phyloP scores from a whole-genome alignment of 371 early-diverging fungal genomes.

The Mucor piriformis region DNA sequence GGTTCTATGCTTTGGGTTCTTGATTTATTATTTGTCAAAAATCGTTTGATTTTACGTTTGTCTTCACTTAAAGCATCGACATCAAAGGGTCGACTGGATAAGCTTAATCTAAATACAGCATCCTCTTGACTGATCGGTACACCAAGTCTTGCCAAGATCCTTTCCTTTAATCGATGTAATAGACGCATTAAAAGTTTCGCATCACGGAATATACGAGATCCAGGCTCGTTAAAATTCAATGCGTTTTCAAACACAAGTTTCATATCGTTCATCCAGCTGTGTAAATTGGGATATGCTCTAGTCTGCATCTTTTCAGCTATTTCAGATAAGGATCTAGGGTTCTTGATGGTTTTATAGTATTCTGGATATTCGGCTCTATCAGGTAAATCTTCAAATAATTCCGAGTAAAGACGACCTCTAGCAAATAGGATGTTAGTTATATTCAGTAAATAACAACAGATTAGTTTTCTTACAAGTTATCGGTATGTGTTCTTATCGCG shows the following conservation, averaged over 20 bases:
- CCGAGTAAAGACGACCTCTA: slow-evolving; percentile 69
- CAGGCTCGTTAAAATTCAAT: slow-evolving; percentile 73
- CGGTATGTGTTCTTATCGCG: slow-evolving; percentile 42
- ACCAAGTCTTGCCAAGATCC: slow-evolving; percentile 30
- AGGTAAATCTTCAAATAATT: slow-evolving; percentile 81
- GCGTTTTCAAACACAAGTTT: slow-evolving; percentile 77
- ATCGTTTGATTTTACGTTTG: slow-evolving; percentile 30
- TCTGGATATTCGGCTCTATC: slow-evolving; percentile 82
- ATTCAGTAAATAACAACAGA: background rate
- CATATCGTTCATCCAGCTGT: slow-evolving; percentile 70
- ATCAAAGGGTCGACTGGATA: slow-evolving; percentile 37
- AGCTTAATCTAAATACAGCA: slow-evolving; percentile 30
- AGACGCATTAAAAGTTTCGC: slow-evolving; percentile 61
- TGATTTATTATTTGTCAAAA: slow-evolving; percentile 22
- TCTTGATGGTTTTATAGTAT: slow-evolving; percentile 84
- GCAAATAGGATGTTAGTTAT: too few species aligned
- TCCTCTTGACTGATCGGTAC: slow-evolving; percentile 44
- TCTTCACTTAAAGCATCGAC: slow-evolving; percentile 31
- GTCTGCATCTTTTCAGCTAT: slow-evolving; percentile 60
- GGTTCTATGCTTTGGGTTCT: slow-evolving; percentile 31
- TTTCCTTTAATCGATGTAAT: slow-evolving; percentile 46
- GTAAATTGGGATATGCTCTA: slow-evolving; percentile 60
- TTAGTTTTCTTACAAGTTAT: slow-evolving; percentile 36
- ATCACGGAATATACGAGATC: slow-evolving; percentile 71
- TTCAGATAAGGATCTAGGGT: slow-evolving; percentile 70